Conservation (phyloP, 2,329 filamentous ascomycete genomes). For the Trichoderma pleuroti region DNA sequence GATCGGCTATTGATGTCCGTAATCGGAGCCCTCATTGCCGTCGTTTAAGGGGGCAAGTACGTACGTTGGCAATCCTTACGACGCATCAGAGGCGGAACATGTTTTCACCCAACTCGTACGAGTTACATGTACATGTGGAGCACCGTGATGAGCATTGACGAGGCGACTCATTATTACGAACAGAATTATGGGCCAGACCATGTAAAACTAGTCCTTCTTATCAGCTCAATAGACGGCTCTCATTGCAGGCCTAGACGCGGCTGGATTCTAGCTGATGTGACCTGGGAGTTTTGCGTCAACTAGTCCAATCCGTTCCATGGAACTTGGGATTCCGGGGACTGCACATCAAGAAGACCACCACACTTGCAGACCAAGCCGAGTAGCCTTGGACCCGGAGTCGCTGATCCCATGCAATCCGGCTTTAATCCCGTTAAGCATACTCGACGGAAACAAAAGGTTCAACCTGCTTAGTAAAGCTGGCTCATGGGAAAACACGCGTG, state of each 20-base stretch:
- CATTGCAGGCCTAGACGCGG: neutral
- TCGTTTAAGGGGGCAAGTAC: neutral
- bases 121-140: neutral
- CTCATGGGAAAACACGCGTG: neutral
- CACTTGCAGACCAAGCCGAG: neutral
- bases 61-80: neutral
- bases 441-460: too few species aligned
- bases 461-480: neutral
- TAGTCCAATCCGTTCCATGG: neutral
- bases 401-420: neutral
- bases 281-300: neutral
- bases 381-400: neutral
- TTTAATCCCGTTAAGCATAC: neutral
- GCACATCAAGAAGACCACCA: neutral
- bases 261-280: neutral
- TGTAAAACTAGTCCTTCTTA: neutral
- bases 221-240: neutral
- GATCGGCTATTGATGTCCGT: slow-evolving; percentile 2
- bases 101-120: neutral
- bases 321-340: neutral
- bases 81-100: neutral
- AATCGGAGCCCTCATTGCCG: slow-evolving; percentile 2
- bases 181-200: neutral
- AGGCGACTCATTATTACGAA: neutral
- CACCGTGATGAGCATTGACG: neutral